phyloP scores from a whole-genome alignment of 768 basidiomycete species.

The Tylopilus rubrobrunneus region DNA sequence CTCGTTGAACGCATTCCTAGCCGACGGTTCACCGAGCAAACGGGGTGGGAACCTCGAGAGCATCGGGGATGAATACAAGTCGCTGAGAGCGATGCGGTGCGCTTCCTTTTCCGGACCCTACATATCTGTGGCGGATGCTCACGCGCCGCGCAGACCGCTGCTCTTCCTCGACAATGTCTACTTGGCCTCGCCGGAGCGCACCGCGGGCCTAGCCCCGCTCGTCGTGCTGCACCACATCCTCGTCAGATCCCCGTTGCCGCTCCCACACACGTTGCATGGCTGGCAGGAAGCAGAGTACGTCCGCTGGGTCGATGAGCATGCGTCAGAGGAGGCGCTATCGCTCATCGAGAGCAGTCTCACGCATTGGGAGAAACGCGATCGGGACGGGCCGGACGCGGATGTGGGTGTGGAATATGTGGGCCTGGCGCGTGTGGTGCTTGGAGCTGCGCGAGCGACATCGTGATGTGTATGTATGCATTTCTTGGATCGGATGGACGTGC shows the following conservation, averaged over 20 bases:
- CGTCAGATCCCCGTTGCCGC: slow-evolving; percentile 78
- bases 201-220: slow-evolving; percentile 76
- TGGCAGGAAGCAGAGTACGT: slow-evolving; percentile 98
- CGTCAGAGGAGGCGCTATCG: slow-evolving; percentile 72
- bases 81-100: slow-evolving; percentile 83
- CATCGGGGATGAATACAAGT: slow-evolving; percentile 84
- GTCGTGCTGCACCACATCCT: slow-evolving; percentile 90
- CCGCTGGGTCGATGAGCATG: slow-evolving; percentile 91
- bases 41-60: slow-evolving; percentile 65
- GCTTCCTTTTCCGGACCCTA: neutral
- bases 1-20: slow-evolving; percentile 75
- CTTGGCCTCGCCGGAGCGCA: slow-evolving; percentile 62
- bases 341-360: slow-evolving; percentile 76
- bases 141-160: slow-evolving; percentile 53
- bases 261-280: slow-evolving; percentile 86
- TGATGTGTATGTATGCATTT: neutral
- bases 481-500: neutral
- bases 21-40: slow-evolving; percentile 51
- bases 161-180: slow-evolving; percentile 82
- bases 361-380: slow-evolving; percentile 75
- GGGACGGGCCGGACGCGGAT: slow-evolving; percentile 44
- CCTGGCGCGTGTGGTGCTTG: slow-evolving; percentile 66
- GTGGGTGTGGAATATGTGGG: slow-evolving; percentile 58
- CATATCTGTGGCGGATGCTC: neutral
- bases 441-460: slow-evolving; percentile 30